Percentiles rank a stretch among this genome's conserved stretches.
Conservation (phyloP, 805 yeast species). For the Zygosaccharomyces bisporus region DNA sequence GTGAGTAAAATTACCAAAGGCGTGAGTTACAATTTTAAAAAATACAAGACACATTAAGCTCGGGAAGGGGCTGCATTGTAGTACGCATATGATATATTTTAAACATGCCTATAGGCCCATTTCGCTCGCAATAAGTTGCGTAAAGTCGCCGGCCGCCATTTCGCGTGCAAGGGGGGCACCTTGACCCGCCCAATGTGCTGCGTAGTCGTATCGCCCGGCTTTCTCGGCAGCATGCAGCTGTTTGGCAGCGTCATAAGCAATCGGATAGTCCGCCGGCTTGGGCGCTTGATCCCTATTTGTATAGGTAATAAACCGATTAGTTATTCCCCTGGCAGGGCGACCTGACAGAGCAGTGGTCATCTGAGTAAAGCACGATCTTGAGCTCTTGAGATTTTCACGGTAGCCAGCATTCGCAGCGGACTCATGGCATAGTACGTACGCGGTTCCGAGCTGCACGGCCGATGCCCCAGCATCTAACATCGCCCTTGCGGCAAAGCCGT, state of each 20-base stretch:
- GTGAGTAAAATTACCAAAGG: too few species aligned
- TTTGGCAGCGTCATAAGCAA: constrained; percentile 1
- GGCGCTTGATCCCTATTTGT: background rate
- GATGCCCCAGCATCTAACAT: constrained; percentile 44
- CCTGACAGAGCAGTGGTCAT: constrained; percentile 1
- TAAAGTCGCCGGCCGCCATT: background rate
- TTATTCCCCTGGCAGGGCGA: constrained; percentile 2
- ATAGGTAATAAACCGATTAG: background rate
- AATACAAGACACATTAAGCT: too few species aligned
- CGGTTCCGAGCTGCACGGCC: constrained; percentile 56
- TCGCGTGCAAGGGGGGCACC: constrained; percentile 5
- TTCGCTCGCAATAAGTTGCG: background rate
- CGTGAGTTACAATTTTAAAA: too few species aligned
- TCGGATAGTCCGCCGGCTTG: background rate
- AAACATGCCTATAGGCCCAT: background rate
- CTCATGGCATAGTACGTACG: constrained; percentile 21
- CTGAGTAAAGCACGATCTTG: background rate
- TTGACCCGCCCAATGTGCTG: constrained; percentile 7
- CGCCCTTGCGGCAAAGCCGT: constrained; percentile 31
- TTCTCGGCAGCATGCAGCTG: constrained; percentile 2
- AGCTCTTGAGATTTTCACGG: constrained; percentile 2
- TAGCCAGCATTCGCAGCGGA: constrained; percentile 3
- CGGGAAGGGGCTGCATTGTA: too few species aligned
- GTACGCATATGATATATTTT: too few species aligned
- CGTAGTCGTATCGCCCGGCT: constrained; percentile 1